Evolutionary conservation across 805 yeast species (phyloP).

Genomic region (Saccharomycopsis fodiens): DNA sequence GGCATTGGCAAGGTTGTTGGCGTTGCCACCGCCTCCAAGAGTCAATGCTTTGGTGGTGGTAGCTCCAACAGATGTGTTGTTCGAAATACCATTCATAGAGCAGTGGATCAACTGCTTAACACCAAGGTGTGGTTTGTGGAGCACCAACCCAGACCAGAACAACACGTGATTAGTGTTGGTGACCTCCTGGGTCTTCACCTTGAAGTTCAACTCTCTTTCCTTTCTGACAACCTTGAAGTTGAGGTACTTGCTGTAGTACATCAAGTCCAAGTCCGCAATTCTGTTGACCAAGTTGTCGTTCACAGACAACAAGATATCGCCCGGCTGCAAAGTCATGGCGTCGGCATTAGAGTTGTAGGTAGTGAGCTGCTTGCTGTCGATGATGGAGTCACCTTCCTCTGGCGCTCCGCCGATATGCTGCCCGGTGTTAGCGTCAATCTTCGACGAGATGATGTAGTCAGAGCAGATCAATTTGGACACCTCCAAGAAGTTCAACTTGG

Average conservation of each 20-base stretch:
- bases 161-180: conserved; percentile 20
- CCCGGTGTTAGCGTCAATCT: conserved; percentile 16
- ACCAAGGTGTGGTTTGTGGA: conserved; percentile 21
- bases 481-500: conserved; percentile 20
- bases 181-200: conserved; percentile 21
- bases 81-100: conserved; percentile 19
- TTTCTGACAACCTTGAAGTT: conserved; percentile 21
- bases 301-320: conserved; percentile 20
- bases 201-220: conserved; percentile 21
- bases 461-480: conserved; percentile 20
- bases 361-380: conserved; percentile 17
- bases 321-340: conserved; percentile 20
- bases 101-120: conserved; percentile 21
- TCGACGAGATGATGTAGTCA: conserved; percentile 18
- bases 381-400: conserved; percentile 7
- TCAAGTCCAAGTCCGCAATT: conserved; percentile 21
- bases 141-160: conserved; percentile 21
- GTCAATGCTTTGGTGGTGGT: conserved; percentile 20
- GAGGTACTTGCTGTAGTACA: conserved; percentile 20
- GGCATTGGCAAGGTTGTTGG: conserved; percentile 5
- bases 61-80: conserved; percentile 20
- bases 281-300: conserved; percentile 20
- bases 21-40: conserved; percentile 9
- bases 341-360: conserved; percentile 14
- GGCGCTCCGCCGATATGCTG: conserved; percentile 1